Evolutionary conservation across 148 eudicot genomes (phyloP).

Genomic region (Cornus suecica): DNA sequence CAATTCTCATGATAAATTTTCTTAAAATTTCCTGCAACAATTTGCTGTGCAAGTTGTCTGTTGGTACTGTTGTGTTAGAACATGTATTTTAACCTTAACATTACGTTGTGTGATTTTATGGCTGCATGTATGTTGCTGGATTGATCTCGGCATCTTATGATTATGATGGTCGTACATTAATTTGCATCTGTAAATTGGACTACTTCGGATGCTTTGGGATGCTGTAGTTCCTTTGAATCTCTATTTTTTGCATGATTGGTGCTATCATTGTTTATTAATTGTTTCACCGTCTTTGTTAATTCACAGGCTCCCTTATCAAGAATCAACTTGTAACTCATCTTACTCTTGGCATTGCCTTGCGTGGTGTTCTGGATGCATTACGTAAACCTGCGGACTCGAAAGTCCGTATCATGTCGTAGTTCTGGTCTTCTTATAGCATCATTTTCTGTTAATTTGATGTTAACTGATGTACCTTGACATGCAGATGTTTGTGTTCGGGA

Average conservation of each 20-base stretch:
- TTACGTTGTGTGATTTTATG: not conserved
- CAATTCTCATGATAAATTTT: not conserved
- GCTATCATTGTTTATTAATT: not conserved
- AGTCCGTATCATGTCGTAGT: slow-evolving; percentile 31
- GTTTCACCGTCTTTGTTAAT: not conserved
- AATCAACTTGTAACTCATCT: slow-evolving; percentile 90
- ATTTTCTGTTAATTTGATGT: not conserved
- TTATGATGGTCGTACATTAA: not conserved
- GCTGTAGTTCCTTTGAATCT: not conserved
- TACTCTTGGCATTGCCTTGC: slow-evolving; percentile 87
- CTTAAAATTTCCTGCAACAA: not conserved
- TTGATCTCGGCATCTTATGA: not conserved
- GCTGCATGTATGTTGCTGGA: not conserved
- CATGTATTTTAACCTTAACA: not conserved
- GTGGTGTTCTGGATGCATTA: slow-evolving; percentile 84
- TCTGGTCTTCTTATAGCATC: not conserved
- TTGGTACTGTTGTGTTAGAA: not conserved
- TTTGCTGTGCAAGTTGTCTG: not conserved
- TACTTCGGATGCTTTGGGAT: not conserved
- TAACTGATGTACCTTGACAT: slow-evolving; percentile 13
- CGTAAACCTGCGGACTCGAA: slow-evolving; percentile 90
- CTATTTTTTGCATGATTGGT: not conserved
- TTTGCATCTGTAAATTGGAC: not conserved
- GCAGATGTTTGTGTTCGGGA: slow-evolving; percentile 94
- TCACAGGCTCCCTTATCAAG: slow-evolving; percentile 81